Evolutionary conservation across 1,284 basidiomycete species (phyloP).

Genomic region (Lentinula novae-zelandiae): DNA sequence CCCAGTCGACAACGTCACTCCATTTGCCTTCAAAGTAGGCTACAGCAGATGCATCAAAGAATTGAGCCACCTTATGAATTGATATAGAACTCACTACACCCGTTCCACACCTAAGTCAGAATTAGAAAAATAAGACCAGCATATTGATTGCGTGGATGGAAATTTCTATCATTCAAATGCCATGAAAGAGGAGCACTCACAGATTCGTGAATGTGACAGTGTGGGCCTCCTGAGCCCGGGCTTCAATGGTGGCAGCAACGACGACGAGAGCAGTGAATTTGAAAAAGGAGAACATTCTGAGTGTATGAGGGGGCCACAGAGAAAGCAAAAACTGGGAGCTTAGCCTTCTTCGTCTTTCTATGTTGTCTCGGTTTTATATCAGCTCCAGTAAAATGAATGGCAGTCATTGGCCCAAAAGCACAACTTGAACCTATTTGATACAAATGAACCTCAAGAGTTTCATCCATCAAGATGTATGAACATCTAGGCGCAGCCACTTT

Average conservation of each 20-base stretch:
- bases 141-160: no score
- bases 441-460: no score
- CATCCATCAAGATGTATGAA: no score
- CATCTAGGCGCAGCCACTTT: no score
- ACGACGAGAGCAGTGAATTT: background rate
- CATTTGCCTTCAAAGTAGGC: constrained; percentile 10
- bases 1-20: constrained; percentile 11
- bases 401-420: no score
- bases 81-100: background rate
- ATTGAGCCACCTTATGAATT: background rate
- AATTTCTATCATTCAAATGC: no score
- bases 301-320: background rate
- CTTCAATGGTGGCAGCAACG: background rate
- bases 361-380: no score
- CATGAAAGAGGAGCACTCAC: background rate
- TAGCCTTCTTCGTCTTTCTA: no score
- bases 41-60: background rate
- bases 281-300: background rate
- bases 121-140: background rate
- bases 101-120: background rate
- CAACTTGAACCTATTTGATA: no score
- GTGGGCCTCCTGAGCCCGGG: background rate
- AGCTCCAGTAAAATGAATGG: no score
- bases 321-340: no score
- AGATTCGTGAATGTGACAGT: background rate